Conservation (phyloP, 2,329 filamentous ascomycete genomes). For the Blumeriella jaapii region DNA sequence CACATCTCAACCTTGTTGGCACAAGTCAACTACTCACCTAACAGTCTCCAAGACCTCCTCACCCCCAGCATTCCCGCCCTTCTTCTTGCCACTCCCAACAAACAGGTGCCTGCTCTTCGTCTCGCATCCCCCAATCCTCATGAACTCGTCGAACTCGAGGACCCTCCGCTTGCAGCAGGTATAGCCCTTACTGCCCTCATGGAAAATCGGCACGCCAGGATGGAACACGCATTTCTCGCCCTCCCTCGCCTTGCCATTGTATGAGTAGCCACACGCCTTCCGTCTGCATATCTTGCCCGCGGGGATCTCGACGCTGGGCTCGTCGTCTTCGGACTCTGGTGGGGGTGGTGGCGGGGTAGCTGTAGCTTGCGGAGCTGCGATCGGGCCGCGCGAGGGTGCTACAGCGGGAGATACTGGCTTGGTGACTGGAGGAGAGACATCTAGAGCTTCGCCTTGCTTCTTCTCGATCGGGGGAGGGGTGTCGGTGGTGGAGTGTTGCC, state of each 20-base stretch:
- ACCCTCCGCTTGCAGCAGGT: constrained; percentile 93
- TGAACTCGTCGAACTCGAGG: constrained; percentile 93
- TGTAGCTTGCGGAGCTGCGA: constrained; percentile 33
- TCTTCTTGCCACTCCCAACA: constrained; percentile 61
- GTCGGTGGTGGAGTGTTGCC: constrained; percentile 89
- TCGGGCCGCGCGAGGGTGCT: constrained; percentile 38
- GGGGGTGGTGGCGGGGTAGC: constrained; percentile 44
- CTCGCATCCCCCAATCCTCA: constrained; percentile 87
- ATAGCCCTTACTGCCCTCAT: constrained; percentile 97
- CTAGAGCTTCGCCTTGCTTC: constrained; percentile 34
- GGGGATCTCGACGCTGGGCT: constrained; percentile 61
- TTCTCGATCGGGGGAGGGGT: constrained; percentile 49
- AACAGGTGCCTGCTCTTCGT: constrained; percentile 77
- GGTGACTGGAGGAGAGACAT: not conserved
- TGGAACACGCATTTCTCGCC: constrained; percentile 78
- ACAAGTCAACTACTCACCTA: constrained; percentile 42
- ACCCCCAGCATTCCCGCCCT: constrained; percentile 37
- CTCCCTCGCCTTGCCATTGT: constrained; percentile 48
- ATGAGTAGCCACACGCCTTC: constrained; percentile 58
- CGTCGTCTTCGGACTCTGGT: constrained; percentile 79
- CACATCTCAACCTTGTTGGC: constrained; percentile 3
- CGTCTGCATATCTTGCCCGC: constrained; percentile 68
- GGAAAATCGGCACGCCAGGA: constrained; percentile 84
- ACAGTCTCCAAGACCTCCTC: constrained; percentile 74
- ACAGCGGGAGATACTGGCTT: constrained; percentile 15